These are phyloP conservation scores for Botryotinia convoluta DNA, from an alignment of 2,329 filamentous ascomycete genomes.

Conservation along the genomic window DNA sequence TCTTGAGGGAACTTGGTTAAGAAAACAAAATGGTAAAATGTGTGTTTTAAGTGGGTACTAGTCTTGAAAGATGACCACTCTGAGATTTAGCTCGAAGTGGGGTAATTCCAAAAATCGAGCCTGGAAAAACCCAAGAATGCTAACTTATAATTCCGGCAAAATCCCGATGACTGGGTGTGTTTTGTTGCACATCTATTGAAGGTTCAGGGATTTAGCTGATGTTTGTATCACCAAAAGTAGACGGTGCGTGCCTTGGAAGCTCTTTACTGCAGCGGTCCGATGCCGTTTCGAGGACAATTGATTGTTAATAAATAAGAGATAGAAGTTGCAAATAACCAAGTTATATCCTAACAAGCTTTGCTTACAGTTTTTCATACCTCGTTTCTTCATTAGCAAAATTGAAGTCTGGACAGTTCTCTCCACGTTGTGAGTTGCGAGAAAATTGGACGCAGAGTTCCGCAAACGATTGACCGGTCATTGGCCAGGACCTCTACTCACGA, in stretches of 20 bases:
- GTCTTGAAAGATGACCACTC: background rate
- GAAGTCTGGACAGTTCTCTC: no score
- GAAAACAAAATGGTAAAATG: background rate
- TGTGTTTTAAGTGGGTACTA: background rate
- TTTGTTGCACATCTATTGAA: background rate
- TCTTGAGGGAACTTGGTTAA: background rate
- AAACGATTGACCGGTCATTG: no score
- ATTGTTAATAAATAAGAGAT: no score
- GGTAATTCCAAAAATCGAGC: background rate
- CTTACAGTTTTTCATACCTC: no score
- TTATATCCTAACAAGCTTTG: no score
- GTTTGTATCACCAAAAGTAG: no score
- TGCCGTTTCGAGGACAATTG: no score
- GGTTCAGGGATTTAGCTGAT: no score
- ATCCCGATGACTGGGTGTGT: background rate
- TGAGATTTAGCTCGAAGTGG: background rate
- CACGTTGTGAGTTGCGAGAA: no score
- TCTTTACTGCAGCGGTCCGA: background rate
- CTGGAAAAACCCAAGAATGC: accelerated
- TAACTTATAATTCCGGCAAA: background rate
- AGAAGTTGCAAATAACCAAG: accelerated
- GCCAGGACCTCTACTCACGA: no score
- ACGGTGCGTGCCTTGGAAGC: background rate
- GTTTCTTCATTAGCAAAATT: no score
- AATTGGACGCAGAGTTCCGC: no score